Evolutionary conservation across 2,329 filamentous ascomycete species (phyloP), one percentile per base, ranked within the genome.

Genomic region (Exophiala aquamarina): DNA sequence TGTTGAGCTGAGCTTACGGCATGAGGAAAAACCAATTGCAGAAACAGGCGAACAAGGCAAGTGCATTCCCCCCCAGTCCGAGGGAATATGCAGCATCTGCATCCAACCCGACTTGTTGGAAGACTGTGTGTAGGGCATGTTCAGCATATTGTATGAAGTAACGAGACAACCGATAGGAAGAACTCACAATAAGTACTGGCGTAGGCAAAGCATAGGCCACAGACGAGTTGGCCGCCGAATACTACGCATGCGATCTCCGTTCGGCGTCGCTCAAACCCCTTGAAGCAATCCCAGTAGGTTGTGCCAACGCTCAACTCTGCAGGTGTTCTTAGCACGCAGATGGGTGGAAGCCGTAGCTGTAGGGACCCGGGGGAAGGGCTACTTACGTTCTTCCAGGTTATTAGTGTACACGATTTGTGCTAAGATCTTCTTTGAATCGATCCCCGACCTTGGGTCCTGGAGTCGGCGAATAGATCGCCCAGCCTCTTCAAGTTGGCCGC

Each of bases 231-330:
- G 2, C 81, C 81, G 3, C 77, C 75, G 68, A 82, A 85, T 3
- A 81, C 78, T 60, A 82, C 81, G 47, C 78, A 81, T 20, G 80
- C 74, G 56, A 85, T 83, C 63, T 88, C 89, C 2, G 89, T 94
- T 23, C 89, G 82, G 50, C 89, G 85, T 36, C 84, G 72, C 62
- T 95, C 84, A 15, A 79, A 78, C 9, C 89, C 89, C 64, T 78
- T 84, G 77, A 95, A 94, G 70, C 89, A 95, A 66, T 95, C 89
- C 58, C 79, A 68, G 65, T 93, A 95, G 42, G 76, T 82, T 10
- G 35, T 47, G 3, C 47, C 41, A 10, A 23, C 21, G 9, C 11
- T 14, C 19, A 26, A 15, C 32, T 46, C 32, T 29, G 11, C 6
- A 11, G 6, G 11, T 6, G 11, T 26, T 11, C 6, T 26, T 11